Conservation (phyloP, 208 protist species). For the Crithidia thermophila region DNA sequence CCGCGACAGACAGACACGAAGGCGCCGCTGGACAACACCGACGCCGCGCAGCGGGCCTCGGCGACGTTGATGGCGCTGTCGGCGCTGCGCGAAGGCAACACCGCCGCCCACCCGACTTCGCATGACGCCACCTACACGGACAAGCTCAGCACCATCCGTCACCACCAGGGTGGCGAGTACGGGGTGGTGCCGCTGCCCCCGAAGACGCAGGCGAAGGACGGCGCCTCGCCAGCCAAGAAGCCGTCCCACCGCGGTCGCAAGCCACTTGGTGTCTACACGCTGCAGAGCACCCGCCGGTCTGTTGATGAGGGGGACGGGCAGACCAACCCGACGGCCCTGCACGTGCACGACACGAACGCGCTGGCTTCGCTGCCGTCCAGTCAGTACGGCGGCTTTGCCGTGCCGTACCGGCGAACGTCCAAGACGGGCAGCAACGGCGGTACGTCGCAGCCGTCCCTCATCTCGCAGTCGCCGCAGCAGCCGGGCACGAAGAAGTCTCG, state of each 20-base stretch:
- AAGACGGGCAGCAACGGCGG: constrained; percentile 8
- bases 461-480: neutral
- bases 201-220: constrained; percentile 1
- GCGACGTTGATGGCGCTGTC: constrained; percentile 24
- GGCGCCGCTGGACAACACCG: constrained; percentile 1
- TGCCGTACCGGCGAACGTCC: constrained; percentile 11
- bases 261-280: constrained; percentile 17
- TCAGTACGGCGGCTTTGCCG: constrained; percentile 15
- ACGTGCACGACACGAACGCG: constrained; percentile 1
- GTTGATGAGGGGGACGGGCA: constrained; percentile 1
- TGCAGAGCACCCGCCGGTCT: constrained; percentile 15
- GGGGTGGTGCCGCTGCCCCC: neutral
- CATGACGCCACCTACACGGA: neutral
- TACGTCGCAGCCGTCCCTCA: neutral
- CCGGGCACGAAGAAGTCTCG: constrained; percentile 8
- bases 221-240: neutral
- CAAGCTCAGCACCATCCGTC: neutral
- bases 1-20: neutral
- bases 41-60: constrained; percentile 16
- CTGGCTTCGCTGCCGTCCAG: constrained; percentile 1
- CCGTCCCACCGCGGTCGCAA: constrained; percentile 11
- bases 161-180: constrained; percentile 2
- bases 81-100: constrained; percentile 19
- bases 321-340: neutral
- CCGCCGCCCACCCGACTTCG: neutral